These are phyloP conservation scores for Neurospora sp. DNA, from an alignment of 2,329 filamentous ascomycete species.

Conservation along the genomic window DNA sequence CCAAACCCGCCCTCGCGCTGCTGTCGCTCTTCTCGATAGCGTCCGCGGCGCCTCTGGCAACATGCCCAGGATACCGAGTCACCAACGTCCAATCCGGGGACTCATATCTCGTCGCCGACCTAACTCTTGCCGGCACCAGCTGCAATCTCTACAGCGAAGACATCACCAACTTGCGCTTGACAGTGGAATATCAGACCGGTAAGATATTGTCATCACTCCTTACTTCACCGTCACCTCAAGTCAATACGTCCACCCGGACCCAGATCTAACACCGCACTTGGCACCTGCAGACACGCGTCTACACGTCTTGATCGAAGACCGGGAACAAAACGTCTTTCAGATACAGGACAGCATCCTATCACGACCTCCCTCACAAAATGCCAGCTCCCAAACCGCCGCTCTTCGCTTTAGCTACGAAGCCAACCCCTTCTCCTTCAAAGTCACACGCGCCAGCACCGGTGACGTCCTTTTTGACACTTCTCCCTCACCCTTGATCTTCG, in stretches of 20 bases:
- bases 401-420: constrained; percentile 34
- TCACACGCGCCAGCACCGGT: constrained; percentile 31
- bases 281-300: constrained; percentile 46
- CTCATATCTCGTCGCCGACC: constrained; percentile 54
- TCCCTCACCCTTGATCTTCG: constrained; percentile 50
- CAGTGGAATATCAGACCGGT: constrained; percentile 25
- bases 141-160: constrained; percentile 73
- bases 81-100: constrained; percentile 44
- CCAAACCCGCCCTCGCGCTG: neutral
- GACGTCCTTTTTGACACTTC: constrained; percentile 49
- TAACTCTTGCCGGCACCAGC: constrained; percentile 54
- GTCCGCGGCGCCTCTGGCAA: neutral
- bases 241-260: neutral
- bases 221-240: neutral
- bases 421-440: constrained; percentile 54
- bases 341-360: constrained; percentile 60
- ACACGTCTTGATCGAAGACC: constrained; percentile 65
- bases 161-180: constrained; percentile 35
- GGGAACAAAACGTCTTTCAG: constrained; percentile 60
- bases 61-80: constrained; percentile 57
- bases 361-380: constrained; percentile 35
- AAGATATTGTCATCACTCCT: neutral
- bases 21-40: neutral
- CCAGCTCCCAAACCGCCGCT: constrained; percentile 21
- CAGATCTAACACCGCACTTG: neutral